phyloP scores from a whole-genome alignment of 306 rosid species.

The Acmispon strigosus region DNA sequence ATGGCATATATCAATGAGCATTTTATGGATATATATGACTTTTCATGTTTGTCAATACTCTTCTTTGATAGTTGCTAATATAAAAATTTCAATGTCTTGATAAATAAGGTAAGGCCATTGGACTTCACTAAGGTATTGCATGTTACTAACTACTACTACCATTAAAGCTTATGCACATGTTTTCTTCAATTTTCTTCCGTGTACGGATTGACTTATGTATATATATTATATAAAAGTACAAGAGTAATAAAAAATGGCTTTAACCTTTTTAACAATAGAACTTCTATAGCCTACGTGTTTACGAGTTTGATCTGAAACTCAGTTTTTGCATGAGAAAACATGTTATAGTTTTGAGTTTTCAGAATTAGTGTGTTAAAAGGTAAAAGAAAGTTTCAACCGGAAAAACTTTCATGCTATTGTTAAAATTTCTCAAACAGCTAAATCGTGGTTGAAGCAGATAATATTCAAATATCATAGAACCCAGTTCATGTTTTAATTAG shows the following conservation, averaged over 20 bases:
- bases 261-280: background rate
- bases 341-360: background rate
- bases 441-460: background rate
- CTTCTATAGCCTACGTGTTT: background rate
- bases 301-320: background rate
- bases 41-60: constrained; percentile 9
- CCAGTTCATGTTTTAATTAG: background rate
- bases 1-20: constrained; percentile 22
- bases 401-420: background rate
- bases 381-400: background rate
- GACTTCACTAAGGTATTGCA: constrained; percentile 31
- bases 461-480: background rate
- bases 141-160: constrained; percentile 25
- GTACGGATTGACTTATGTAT: constrained; percentile 10
- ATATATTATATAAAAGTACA: background rate
- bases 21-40: constrained; percentile 24
- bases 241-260: background rate
- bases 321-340: background rate
- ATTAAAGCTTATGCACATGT: background rate
- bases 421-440: background rate
- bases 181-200: constrained; percentile 15
- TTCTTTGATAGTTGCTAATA: background rate
- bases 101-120: constrained; percentile 23
- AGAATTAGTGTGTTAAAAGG: background rate
- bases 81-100: constrained; percentile 24